Evolutionary conservation across 352 stramenopile genomes (phyloP), one percentile per base, ranked within the genome.

Genomic region (Phytophthora quininea): DNA sequence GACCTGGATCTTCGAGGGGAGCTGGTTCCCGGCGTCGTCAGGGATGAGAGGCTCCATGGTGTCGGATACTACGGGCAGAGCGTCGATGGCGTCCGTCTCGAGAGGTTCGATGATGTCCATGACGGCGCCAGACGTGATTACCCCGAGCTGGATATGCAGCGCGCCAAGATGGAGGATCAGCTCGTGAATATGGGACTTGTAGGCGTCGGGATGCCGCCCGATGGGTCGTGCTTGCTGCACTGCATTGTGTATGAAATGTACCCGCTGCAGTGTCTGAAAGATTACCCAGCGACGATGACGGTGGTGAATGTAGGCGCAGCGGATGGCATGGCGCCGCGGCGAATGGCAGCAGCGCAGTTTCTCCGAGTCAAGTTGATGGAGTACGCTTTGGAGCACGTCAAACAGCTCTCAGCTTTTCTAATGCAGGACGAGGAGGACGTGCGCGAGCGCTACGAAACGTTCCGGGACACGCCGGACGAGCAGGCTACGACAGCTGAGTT

Each of bases 171-270:
- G 86, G 86, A 95, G 52, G 73, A 86, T 15, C 76, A 88, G 55
- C 72, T 95, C 15, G 58, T 88, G 29, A 74, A 87, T 48, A 61
- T 76, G 24, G 86, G 83, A 0, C 71, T 95, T 1, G 69, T 89
- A 52, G 86, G 86, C 54, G 86, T 95, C 0, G 84, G 86, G 12
- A 95, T 95, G 86, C 86, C 86, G 0, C 86, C 86, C 2, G 86
- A 95, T 54, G 86, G 86, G 11, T 95, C 86, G 6, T 95, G 86
- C 55, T 60, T 95, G 60, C 76, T 95, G 43, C 86, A 95, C 69
- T 95, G 86, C 57, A 71, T 95, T 59, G 84, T 95, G 24, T 95
- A 93, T 68, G 86, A 95, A 46, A 91, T 95, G 79, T 95, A 90
- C 55, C 86, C 86, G 52, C 63, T 95, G 15, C 86, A 92, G 59